phyloP scores from a whole-genome alignment of 208 protist genomes.

The Crithidia acanthocephali region DNA sequence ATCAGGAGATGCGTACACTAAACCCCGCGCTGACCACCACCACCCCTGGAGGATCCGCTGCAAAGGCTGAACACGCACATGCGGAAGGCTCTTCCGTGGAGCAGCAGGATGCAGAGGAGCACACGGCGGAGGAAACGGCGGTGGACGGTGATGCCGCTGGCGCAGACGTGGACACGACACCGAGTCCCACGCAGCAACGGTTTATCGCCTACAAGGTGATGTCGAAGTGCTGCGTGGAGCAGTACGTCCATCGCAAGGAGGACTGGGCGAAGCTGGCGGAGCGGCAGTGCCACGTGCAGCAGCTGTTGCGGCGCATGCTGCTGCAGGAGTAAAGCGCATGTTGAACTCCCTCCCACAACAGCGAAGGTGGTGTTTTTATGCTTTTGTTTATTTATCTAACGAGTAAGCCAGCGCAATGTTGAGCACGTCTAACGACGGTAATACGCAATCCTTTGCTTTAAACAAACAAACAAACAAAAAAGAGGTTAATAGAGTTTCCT shows the following conservation, averaged over 20 bases:
- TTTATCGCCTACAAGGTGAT: conserved; percentile 86
- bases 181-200: conserved; percentile 36
- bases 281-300: conserved; percentile 81
- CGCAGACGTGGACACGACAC: neutral
- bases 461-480: too few relatives aligned
- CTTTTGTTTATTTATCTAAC: conserved; percentile 2
- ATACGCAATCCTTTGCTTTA: too few relatives aligned
- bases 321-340: conserved; percentile 17
- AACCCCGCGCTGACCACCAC: neutral
- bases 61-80: neutral
- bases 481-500: too few relatives aligned
- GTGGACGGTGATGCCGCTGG: neutral
- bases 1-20: conserved; percentile 37
- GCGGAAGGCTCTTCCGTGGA: neutral
- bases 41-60: neutral
- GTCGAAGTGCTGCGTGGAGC: conserved; percentile 87
- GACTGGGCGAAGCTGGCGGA: conserved; percentile 83
- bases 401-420: neutral
- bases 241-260: conserved; percentile 84
- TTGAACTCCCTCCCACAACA: neutral
- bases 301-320: conserved; percentile 70
- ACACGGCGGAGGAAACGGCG: neutral
- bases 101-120: neutral
- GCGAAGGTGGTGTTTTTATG: too few relatives aligned
- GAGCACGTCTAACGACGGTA: neutral